Base-by-base conservation (phyloP, 192 early-diverging fungal species). In the Entophlyctis helioformis region DNA sequence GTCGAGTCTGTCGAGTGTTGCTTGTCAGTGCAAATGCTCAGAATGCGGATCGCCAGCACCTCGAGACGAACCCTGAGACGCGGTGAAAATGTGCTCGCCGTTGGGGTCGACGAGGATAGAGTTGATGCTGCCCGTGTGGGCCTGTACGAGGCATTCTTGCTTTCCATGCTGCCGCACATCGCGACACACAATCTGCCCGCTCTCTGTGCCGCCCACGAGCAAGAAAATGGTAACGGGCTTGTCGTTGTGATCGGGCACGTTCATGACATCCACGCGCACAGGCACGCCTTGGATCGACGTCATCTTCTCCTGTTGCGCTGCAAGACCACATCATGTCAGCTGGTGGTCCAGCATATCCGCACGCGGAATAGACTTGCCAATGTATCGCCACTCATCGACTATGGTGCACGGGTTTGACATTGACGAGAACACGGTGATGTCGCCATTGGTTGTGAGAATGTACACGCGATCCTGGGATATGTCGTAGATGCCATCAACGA, bases 141-240 rank as follows among this genome's bases (percentile, higher is more conserved):
- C 67, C 52, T 65, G 51, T 28, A 29, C 23, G 12, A 60, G 23
- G 1, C 53, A 49, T 22, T 49, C 38, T 36, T 59, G 60, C 27
- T 49, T 52, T 1, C 59, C 60, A 10, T 36, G 36, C 22, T 45
- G 27, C 44, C 60, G 39, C 25, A 68, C 46, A 53, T 73, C 71
- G 24, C 64, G 27, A 5, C 64, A 34, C 6, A 67, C 51, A 43
- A 74, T 49, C 46, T 74, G 71, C 15, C 71, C 71, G 19, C 50
- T 57, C 31, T 74, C 60, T 2, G 68, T 71, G 7, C 68, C 71
- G 16, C 61, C 55, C 24, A 76, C 36, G 16, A 74, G 25, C 16
- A 48, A 49, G 42, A 47, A 73, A n/a, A 61, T 53, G 18, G 51
- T 53, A n/a, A n/a, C n/a, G n/a, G n/a, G n/a, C n/a, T n/a, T n/a